Conservation (phyloP, 2,329 filamentous ascomycete species). For the Sporothrix curviconia region DNA sequence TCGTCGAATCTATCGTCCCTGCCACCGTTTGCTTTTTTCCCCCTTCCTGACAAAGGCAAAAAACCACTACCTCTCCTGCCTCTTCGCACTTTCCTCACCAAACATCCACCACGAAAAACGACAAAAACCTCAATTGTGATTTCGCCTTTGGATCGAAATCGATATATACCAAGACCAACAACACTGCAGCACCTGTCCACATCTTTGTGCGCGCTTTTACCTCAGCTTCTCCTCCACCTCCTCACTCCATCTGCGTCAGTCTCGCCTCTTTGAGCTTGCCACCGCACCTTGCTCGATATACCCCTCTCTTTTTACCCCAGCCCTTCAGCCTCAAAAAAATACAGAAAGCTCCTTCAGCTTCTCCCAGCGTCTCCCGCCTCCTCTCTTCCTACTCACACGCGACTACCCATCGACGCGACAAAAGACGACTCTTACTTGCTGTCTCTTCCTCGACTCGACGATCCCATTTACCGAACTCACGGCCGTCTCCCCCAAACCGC, state of each 20-base stretch:
- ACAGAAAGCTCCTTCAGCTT: neutral
- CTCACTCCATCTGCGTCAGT: too few species aligned
- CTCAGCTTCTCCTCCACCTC: neutral
- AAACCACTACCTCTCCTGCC: neutral
- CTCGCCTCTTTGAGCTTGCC: slow-evolving; percentile 3
- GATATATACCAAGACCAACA: neutral
- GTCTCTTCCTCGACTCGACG: too few species aligned
- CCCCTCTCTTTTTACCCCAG: neutral
- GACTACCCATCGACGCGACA: neutral
- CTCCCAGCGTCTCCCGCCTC: neutral
- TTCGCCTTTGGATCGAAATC: slow-evolving; percentile 10
- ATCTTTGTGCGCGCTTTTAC: neutral
- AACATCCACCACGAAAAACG: neutral
- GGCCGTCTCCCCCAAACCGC: too few species aligned
- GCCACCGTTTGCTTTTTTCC: neutral
- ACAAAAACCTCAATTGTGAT: slow-evolving; percentile 6
- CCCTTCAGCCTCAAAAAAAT: neutral
- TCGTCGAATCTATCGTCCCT: too few species aligned
- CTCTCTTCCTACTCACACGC: neutral
- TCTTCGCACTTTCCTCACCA: neutral
- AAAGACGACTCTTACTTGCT: neutral
- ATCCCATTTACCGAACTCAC: too few species aligned
- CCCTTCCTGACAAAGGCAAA: neutral
- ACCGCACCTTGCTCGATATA: too few species aligned
- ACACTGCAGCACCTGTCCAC: neutral